Evolutionary conservation across 352 stramenopile genomes (phyloP), one percentile per base, ranked within the genome.

Genomic region (Phytophthora litchii): DNA sequence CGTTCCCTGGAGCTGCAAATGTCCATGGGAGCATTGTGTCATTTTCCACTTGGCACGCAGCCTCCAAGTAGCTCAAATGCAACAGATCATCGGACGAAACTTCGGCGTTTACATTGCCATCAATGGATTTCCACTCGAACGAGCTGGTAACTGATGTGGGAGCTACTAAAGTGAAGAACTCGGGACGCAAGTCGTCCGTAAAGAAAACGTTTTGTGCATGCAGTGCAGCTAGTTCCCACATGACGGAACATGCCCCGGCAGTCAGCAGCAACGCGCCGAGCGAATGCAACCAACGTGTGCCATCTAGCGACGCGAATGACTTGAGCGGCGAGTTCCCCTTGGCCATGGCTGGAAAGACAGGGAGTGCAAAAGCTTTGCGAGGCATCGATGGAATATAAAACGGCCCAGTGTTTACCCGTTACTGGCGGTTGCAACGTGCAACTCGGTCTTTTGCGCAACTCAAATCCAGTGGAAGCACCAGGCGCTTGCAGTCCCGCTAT

Each of bases 11-110:
- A 10, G 64, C 54, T 25, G 62, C 67, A 23, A 64, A 75, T 1
- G 37, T 27, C 68, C 69, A 80, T 3, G 74, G 73, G 4, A 85
- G 72, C 13, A 83, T 42, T 20, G 51, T 35, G 16, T 80, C 49
- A 37, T 68, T 71, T 35, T 77, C 45, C 37, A 60, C 62, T 35
- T 78, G 45, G 23, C 76, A 85, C 21, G 70, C 65, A 8, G 41
- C 42, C 25, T 83, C 67, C 44, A 85, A 23, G 50, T 45, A 45
- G 10, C 48, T 72, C 58, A 82, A 21, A 31, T 85, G 72, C 32
- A 83, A 59, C n/a, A 73, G 53, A 38, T 81, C 75, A 21, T 72
- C 64, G 21, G 74, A 62, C 29, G 64, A 46, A 3, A 70, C 23
- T 20, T 71, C 49, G 16, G 48, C 45, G 21, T 62, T 32, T 9